Evolutionary conservation across 2,329 filamentous ascomycete genomes (phyloP).

Genomic region (Fusarium heterosporum): DNA sequence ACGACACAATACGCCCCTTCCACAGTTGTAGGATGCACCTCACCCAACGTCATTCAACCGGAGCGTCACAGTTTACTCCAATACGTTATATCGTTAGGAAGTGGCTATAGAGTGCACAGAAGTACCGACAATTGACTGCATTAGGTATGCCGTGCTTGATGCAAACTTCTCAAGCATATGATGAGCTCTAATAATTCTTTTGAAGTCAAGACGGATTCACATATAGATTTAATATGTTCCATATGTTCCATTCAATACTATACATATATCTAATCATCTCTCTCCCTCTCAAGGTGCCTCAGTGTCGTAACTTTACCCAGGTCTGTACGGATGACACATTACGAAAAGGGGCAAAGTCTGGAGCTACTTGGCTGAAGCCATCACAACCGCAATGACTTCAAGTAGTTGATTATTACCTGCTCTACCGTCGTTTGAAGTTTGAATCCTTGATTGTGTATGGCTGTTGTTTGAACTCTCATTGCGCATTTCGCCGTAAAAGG

Average conservation of each 20-base stretch:
- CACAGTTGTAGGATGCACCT: slow-evolving; percentile 5
- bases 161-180: no score
- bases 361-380: slow-evolving; percentile 10
- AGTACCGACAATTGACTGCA: background rate
- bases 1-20: background rate
- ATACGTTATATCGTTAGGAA: slow-evolving; percentile 22
- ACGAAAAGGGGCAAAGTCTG: background rate
- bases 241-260: no score
- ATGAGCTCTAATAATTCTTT: no score
- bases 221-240: no score
- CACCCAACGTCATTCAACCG: slow-evolving; percentile 19
- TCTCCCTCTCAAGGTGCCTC: no score
- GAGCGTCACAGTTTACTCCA: slow-evolving; percentile 19
- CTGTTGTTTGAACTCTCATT: slow-evolving; percentile 19
- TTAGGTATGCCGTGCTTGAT: no score
- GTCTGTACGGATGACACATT: background rate
- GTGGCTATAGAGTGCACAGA: slow-evolving; percentile 11
- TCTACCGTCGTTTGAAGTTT: background rate
- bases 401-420: background rate
- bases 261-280: no score
- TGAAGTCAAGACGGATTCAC: no score
- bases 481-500: slow-evolving; percentile 34
- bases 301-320: no score
- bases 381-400: slow-evolving; percentile 3
- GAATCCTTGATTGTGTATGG: background rate